phyloP scores from a whole-genome alignment of 1,284 basidiomycete genomes.

The Puccinia hordei region DNA sequence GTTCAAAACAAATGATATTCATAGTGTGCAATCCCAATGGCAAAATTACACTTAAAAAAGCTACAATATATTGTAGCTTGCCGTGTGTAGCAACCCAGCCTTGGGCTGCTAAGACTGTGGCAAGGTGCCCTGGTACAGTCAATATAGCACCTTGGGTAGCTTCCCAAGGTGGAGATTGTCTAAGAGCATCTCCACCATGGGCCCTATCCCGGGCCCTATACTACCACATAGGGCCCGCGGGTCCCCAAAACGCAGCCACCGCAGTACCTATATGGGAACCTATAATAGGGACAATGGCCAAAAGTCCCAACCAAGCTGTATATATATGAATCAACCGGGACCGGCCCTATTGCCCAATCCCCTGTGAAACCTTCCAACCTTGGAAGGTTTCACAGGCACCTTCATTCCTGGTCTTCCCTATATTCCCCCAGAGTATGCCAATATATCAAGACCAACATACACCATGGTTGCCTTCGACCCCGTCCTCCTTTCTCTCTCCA shows the following conservation, averaged over 20 bases:
- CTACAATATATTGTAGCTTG: no score
- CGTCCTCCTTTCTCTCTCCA: neutral
- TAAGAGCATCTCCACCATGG: conserved; percentile 2
- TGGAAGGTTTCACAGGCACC: neutral
- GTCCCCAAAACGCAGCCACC: neutral
- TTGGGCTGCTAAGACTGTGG: no score
- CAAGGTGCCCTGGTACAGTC: no score
- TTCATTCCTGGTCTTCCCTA: neutral
- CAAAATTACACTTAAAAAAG: no score
- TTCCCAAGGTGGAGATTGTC: no score
- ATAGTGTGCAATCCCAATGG: no score
- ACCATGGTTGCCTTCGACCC: neutral
- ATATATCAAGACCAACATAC: neutral
- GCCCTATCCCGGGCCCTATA: neutral
- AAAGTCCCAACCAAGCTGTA: neutral
- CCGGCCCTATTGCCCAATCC: neutral
- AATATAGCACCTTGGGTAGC: no score
- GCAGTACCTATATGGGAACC: neutral
- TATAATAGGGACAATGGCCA: neutral
- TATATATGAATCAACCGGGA: neutral
- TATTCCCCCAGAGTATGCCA: neutral
- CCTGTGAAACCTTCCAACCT: neutral
- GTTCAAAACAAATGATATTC: no score
- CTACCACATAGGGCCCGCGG: neutral
- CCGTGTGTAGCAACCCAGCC: no score